Evolutionary conservation across 176 grass and related monocot species (phyloP).

Genomic region (Tuctoria greenei): DNA sequence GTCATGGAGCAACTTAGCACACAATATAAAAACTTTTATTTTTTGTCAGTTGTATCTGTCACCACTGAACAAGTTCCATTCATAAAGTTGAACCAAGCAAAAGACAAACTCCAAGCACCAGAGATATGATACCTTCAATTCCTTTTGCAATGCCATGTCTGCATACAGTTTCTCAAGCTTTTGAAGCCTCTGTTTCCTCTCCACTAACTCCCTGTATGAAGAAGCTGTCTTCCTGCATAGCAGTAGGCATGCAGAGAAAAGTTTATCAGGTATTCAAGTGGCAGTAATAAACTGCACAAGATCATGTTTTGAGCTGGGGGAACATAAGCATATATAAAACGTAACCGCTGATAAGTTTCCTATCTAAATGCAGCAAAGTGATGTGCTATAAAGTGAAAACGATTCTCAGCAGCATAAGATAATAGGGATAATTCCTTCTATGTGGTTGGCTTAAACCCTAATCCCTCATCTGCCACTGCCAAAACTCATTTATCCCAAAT

Average conservation of each 20-base stretch:
- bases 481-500: no score
- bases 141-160: conserved; percentile 88
- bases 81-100: neutral
- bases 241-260: neutral
- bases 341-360: neutral
- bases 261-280: conserved; percentile 29
- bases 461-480: no score
- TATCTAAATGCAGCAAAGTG: neutral
- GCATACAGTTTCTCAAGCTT: conserved; percentile 84
- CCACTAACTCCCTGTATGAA: conserved; percentile 79
- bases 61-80: neutral
- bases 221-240: conserved; percentile 53
- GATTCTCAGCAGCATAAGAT: neutral
- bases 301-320: conserved; percentile 21
- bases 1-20: neutral
- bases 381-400: neutral
- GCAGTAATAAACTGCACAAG: conserved; percentile 14
- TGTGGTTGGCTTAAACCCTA: no score
- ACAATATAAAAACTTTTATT: neutral
- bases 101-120: neutral
- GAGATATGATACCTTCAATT: conserved; percentile 62
- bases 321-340: neutral
- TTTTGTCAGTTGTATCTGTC: neutral
- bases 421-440: no score
- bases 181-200: conserved; percentile 69